phyloP scores from a whole-genome alignment of 805 yeast species.

The Torulaspora delbrueckii region DNA sequence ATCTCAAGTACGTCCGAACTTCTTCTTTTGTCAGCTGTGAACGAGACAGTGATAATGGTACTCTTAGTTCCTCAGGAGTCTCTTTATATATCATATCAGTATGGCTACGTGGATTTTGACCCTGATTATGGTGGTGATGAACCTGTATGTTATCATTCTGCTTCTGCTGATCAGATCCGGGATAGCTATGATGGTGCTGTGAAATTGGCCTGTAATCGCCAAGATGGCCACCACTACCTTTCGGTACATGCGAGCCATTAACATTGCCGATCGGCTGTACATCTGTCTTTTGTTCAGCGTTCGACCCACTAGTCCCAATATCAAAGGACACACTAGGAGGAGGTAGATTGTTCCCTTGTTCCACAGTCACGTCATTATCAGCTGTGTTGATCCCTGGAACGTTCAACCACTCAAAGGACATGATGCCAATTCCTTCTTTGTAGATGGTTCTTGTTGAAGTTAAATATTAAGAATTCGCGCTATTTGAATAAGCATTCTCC shows the following conservation, averaged over 20 bases:
- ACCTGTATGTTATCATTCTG: slow-evolving; percentile 10
- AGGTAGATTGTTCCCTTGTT: slow-evolving; percentile 22
- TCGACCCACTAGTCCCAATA: slow-evolving; percentile 4
- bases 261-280: not conserved
- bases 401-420: slow-evolving; percentile 53
- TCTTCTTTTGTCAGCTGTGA: slow-evolving; percentile 73
- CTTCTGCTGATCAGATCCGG: not conserved
- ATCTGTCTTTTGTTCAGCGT: not conserved
- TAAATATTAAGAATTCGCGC: not conserved
- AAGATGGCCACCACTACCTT: not conserved
- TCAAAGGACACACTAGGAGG: slow-evolving; percentile 55
- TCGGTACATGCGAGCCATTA: not conserved
- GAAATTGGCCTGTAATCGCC: not conserved
- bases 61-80: slow-evolving; percentile 38
- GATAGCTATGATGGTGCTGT: not conserved
- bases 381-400: slow-evolving; percentile 37
- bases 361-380: slow-evolving; percentile 19
- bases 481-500: slow-evolving; percentile 1
- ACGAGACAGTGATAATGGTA: slow-evolving; percentile 61
- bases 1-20: slow-evolving; percentile 77
- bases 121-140: not conserved
- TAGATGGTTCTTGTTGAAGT: not conserved
- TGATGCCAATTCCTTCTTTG: slow-evolving; percentile 16
- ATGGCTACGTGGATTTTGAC: not conserved
- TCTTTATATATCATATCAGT: slow-evolving; percentile 17